Evolutionary conservation across 2,329 filamentous ascomycete genomes (phyloP).

Genomic region (Monilinia fructicola): DNA sequence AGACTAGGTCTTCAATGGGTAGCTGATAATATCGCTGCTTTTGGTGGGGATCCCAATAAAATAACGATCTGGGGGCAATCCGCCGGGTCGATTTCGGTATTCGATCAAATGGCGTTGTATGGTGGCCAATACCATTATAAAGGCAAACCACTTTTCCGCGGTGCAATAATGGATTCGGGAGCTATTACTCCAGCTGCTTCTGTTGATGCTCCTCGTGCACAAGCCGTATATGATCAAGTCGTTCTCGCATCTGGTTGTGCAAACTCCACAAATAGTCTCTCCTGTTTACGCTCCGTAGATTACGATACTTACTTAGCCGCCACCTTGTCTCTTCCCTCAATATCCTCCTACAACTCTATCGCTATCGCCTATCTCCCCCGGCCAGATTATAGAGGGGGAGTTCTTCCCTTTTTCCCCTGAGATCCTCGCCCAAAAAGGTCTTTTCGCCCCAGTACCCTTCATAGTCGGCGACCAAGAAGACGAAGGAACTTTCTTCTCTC

Average conservation of each 20-base stretch:
- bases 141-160: conserved; percentile 70
- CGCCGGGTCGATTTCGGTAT: conserved; percentile 66
- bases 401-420: conserved; percentile 64
- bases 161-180: conserved; percentile 75
- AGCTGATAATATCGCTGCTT: conserved; percentile 70
- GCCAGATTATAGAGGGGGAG: conserved; percentile 58
- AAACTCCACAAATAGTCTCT: conserved; percentile 54
- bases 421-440: conserved; percentile 50
- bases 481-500: conserved; percentile 71
- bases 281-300: conserved; percentile 61
- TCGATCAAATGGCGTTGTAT: conserved; percentile 73
- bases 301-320: conserved; percentile 63
- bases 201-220: conserved; percentile 64
- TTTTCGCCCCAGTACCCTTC: conserved; percentile 59
- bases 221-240: conserved; percentile 62
- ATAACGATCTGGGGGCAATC: conserved; percentile 57
- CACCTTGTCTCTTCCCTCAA: conserved; percentile 65
- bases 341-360: conserved; percentile 67
- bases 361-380: conserved; percentile 73
- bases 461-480: conserved; percentile 77
- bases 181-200: conserved; percentile 58
- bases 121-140: conserved; percentile 73
- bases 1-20: conserved; percentile 60
- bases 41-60: conserved; percentile 52
- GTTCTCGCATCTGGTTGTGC: conserved; percentile 61